Evolutionary conservation across 2,329 filamentous ascomycete genomes (phyloP).

Genomic region (Pseudocercospora musae): DNA sequence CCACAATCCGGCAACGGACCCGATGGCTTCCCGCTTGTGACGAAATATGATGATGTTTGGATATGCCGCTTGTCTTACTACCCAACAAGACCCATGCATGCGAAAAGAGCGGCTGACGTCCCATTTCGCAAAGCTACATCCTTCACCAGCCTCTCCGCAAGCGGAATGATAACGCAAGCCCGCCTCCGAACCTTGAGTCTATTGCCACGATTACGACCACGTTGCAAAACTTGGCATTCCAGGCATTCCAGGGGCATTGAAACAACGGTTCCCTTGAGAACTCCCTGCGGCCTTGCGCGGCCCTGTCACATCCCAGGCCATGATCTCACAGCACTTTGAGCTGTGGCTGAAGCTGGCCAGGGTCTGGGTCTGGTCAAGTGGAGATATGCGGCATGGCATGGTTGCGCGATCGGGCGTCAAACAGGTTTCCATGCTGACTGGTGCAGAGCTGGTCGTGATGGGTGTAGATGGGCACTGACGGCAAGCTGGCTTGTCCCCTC

Average conservation of each 20-base stretch:
- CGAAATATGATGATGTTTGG: slow-evolving; percentile 8
- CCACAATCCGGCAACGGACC: background rate
- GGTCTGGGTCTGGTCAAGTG: too few relatives aligned
- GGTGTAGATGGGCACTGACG: background rate
- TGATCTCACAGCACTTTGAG: slow-evolving; percentile 1
- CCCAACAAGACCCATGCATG: background rate
- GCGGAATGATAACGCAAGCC: slow-evolving; percentile 1
- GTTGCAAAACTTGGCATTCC: background rate
- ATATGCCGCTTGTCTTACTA: background rate
- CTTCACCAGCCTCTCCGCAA: slow-evolving; percentile 2
- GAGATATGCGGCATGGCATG: too few relatives aligned
- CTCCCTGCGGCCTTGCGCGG: slow-evolving; percentile 1
- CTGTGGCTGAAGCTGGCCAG: slow-evolving; percentile 4
- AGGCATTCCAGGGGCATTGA: background rate
- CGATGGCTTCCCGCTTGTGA: background rate
- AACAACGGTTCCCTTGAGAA: background rate
- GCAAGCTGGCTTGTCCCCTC: background rate
- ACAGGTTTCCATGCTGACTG: slow-evolving; percentile 20
- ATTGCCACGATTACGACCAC: slow-evolving; percentile 12
- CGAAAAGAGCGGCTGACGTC: background rate
- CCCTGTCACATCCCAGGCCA: slow-evolving; percentile 7
- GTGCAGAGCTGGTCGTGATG: slow-evolving; percentile 3
- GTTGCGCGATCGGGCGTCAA: slow-evolving; percentile 18
- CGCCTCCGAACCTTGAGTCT: slow-evolving; percentile 17
- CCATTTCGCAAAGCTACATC: slow-evolving; percentile 1